Percentiles rank a stretch among this genome's conserved stretches.
Conservation (phyloP, 1,139 yeast genomes). For the Suhomyces bolitotheri region DNA sequence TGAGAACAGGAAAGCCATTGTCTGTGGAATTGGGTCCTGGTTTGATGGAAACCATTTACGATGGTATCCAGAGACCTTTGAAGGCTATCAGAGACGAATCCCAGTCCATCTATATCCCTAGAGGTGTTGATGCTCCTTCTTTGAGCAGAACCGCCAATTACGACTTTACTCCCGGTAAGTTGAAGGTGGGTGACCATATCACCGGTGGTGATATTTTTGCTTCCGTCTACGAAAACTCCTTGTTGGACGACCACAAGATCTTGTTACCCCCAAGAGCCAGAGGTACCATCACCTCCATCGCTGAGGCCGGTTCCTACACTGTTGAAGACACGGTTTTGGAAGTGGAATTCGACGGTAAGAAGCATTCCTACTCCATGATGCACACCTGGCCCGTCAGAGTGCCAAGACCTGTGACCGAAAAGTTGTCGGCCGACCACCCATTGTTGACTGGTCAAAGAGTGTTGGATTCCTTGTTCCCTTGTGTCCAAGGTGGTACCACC, state of each 20-base stretch:
- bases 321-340: conserved; percentile 88
- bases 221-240: conserved; percentile 87
- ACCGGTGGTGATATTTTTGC: conserved; percentile 98
- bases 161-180: conserved; percentile 78
- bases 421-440: conserved; percentile 89
- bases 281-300: conserved; percentile 91
- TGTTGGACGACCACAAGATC: conserved; percentile 89
- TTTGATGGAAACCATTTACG: conserved; percentile 96
- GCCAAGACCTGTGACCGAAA: conserved; percentile 97
- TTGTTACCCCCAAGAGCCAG: conserved; percentile 96
- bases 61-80: conserved; percentile 98
- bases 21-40: conserved; percentile 99
- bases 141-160: conserved; percentile 77
- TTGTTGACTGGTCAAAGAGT: conserved; percentile 98
- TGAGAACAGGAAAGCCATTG: conserved; percentile 96
- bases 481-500: conserved; percentile 99
- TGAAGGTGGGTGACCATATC: conserved; percentile 94
- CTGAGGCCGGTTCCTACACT: conserved; percentile 85
- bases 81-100: conserved; percentile 84
- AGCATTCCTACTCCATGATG: conserved; percentile 83
- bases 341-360: conserved; percentile 91
- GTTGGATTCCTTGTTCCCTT: conserved; percentile 93
- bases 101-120: conserved; percentile 92
- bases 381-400: conserved; percentile 99
- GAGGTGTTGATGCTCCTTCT: conserved; percentile 97